Conservation (phyloP, 2,329 filamentous ascomycete species). For the Parastagonospora avenae region DNA sequence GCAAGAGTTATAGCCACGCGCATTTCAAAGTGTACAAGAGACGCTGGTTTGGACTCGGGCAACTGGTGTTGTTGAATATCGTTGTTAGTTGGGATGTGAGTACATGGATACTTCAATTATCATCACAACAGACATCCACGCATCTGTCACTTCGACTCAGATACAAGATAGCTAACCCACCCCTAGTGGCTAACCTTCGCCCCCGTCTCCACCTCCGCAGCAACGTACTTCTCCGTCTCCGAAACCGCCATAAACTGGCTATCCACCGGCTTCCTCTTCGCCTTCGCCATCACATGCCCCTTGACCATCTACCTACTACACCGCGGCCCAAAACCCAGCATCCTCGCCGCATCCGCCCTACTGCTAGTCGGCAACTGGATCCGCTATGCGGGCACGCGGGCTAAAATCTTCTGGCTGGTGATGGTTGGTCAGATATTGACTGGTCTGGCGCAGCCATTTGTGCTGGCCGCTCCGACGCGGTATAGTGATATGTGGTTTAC, state of each 20-base stretch:
- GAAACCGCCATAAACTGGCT: constrained; percentile 90
- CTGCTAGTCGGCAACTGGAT: constrained; percentile 89
- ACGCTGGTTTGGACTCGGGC: constrained; percentile 84
- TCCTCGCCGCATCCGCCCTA: constrained; percentile 73
- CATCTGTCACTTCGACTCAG: not conserved
- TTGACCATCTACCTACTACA: constrained; percentile 76
- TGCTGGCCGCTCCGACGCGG: constrained; percentile 83
- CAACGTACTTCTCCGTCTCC: constrained; percentile 75
- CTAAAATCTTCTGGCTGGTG: constrained; percentile 69
- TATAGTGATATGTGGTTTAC: constrained; percentile 98
- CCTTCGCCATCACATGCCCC: constrained; percentile 77
- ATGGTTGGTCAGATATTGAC: constrained; percentile 93
- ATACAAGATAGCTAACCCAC: not conserved
- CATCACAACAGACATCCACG: too few relatives aligned
- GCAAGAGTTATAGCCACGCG: constrained; percentile 33
- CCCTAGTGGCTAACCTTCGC: constrained; percentile 90
- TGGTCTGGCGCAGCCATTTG: constrained; percentile 89
- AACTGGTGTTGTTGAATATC: constrained; percentile 87
- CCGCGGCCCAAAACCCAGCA: constrained; percentile 76
- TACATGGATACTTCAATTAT: constrained; percentile 35
- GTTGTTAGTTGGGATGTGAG: constrained; percentile 95
- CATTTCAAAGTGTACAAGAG: constrained; percentile 72
- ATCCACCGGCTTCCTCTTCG: constrained; percentile 83
- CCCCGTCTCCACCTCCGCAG: constrained; percentile 75
- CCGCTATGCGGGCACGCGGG: constrained; percentile 73